A percentile compares a stretch with the other conserved stretches of the same genome.
Evolutionary conservation across 805 yeast species (phyloP).

Genomic region (Isabelozyma rhagii): DNA sequence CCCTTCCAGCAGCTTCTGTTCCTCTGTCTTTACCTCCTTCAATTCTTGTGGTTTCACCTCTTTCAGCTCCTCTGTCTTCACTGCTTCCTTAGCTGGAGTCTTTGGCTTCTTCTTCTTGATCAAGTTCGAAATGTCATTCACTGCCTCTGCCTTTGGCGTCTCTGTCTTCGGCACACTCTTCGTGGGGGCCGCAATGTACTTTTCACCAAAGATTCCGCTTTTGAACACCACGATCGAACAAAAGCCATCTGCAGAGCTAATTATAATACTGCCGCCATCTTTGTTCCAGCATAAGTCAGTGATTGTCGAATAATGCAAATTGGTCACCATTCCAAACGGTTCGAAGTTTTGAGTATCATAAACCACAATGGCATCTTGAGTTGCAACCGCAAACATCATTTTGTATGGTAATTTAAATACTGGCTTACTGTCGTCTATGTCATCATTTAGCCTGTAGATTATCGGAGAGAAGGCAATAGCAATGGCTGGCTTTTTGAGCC

Average conservation of each 20-base stretch:
- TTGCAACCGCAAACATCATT: conserved; percentile 88
- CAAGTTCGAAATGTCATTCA: not conserved
- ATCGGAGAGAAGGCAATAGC: conserved; percentile 78
- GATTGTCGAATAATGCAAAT: conserved; percentile 82
- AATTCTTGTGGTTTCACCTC: not conserved
- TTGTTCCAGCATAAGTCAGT: conserved; percentile 86
- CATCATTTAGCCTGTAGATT: conserved; percentile 41
- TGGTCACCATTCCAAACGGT: conserved; percentile 73
- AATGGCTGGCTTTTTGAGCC: conserved; percentile 77
- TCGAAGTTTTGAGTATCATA: conserved; percentile 71
- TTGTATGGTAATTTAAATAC: conserved; percentile 67
- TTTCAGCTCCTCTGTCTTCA: not conserved
- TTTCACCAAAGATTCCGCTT: conserved; percentile 51
- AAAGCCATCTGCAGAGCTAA: conserved; percentile 91
- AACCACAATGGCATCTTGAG: conserved; percentile 77
- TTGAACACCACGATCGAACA: conserved; percentile 66
- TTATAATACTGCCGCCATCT: conserved; percentile 67
- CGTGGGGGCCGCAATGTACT: not conserved
- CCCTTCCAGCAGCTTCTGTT: not conserved
- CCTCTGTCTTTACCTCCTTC: not conserved
- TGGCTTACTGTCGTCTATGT: conserved; percentile 7
- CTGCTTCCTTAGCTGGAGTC: no score
- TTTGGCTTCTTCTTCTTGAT: not conserved
- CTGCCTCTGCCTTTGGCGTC: not conserved
- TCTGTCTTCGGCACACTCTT: not conserved